phyloP scores from a whole-genome alignment of 768 basidiomycete species.

The Mycena floridula region DNA sequence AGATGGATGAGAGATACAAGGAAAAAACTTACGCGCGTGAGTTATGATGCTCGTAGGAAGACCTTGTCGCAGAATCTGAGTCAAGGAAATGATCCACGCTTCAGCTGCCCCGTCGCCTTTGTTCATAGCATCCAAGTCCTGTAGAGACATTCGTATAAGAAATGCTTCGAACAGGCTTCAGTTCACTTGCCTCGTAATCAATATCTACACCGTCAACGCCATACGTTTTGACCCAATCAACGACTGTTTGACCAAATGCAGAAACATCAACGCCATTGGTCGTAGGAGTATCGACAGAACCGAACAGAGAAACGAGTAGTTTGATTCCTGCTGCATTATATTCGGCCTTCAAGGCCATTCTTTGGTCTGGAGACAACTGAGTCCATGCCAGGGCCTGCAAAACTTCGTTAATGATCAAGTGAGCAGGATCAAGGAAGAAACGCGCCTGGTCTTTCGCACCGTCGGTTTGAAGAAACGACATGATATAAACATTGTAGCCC shows the following conservation, averaged over 20 bases:
- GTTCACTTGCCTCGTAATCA: background rate
- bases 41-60: constrained; percentile 24
- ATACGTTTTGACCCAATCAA: background rate
- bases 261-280: background rate
- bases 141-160: too few relatives aligned
- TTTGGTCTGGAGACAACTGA: constrained; percentile 34
- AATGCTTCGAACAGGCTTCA: too few relatives aligned
- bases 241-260: background rate
- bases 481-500: too few relatives aligned
- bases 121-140: background rate
- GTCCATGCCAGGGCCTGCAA: too few relatives aligned
- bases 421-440: too few relatives aligned
- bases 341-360: constrained; percentile 41
- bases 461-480: too few relatives aligned
- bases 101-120: background rate
- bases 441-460: too few relatives aligned
- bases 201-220: background rate
- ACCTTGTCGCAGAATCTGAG: constrained; percentile 7
- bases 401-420: too few relatives aligned
- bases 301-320: constrained; percentile 61
- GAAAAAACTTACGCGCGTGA: constrained; percentile 19
- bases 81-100: background rate
- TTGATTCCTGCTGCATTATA: constrained; percentile 55
- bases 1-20: background rate
- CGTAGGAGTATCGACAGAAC: constrained; percentile 52